Base-by-base conservation (phyloP, 192 early-diverging fungal genomes). In the Gamsiella multidivaricata region DNA sequence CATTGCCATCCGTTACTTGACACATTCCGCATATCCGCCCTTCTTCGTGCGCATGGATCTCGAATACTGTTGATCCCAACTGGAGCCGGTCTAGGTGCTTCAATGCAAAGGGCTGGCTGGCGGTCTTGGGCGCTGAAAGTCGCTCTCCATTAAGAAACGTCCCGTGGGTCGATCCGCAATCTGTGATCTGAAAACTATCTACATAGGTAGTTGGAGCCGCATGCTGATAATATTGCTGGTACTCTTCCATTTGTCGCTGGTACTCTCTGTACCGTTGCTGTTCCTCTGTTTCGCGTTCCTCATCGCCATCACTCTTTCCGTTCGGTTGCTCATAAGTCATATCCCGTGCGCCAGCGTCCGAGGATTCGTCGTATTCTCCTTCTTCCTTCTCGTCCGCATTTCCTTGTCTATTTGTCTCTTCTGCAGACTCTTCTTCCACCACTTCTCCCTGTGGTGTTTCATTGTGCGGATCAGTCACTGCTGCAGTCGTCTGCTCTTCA, bases 91-190 rank as follows among this genome's bases (percentile, higher is more conserved):
- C 91, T 45, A 81, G 34, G 64, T 94, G 90, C 4, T 70, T 37
- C 18, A 94, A 61, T 18, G 43, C 61, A 10, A 55, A 68, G 0
- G 93, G 93, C 25, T 83, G 75, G 66, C 90, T 92, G 22, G 87
- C 83, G 3, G 70, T 54, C 65, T 91, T 94, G 41, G 90, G 36
- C 5, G 82, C 80, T 0, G 91, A 92, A 12, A 94, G 78, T 28
- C 93, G 81, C 26, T 71, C 43, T 8, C 80, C 83, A 67, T 94
- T 93, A 36, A 93, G 65, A 64, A 90, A 88, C 1, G 93, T 93
- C 5, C 93, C 93, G 50, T 94, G 90, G 6, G 88, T 89, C 14
- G 93, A 94, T 8, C 92, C 92, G 28, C 80, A 80, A 51, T 92
- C 91, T 5, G 86, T 80, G 33, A 92, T 72, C 60, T 78, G 88